Evolutionary conservation across 768 basidiomycete species (phyloP).

Genomic region (Lactifluus subvellereus): DNA sequence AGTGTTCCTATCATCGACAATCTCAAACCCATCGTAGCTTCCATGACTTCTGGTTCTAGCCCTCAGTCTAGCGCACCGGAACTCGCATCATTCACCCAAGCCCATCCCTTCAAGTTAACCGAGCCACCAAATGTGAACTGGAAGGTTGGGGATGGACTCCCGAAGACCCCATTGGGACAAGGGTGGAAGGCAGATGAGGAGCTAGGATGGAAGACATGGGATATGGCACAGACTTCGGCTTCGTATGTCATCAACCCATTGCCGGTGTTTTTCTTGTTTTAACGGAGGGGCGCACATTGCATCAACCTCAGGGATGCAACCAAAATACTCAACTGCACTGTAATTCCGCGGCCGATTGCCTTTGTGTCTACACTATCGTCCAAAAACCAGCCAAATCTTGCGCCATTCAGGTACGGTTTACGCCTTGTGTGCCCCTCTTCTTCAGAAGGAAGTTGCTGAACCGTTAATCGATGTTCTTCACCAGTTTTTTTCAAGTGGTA

Average conservation of each 20-base stretch:
- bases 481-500: slow-evolving; percentile 26
- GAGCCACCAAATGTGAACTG: slow-evolving; percentile 38
- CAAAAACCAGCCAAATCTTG: slow-evolving; percentile 51
- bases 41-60: slow-evolving; percentile 1
- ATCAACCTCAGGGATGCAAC: slow-evolving; percentile 35
- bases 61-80: neutral
- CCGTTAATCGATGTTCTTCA: slow-evolving; percentile 25
- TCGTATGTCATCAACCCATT: slow-evolving; percentile 18
- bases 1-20: neutral
- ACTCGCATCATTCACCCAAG: slow-evolving; percentile 3
- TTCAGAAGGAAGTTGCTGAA: slow-evolving; percentile 31
- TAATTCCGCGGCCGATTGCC: slow-evolving; percentile 63
- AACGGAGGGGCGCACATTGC: slow-evolving; percentile 14
- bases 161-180: slow-evolving; percentile 23
- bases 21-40: neutral
- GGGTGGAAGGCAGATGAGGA: slow-evolving; percentile 33
- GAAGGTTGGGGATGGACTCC: slow-evolving; percentile 39
- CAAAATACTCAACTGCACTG: slow-evolving; percentile 48
- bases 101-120: slow-evolving; percentile 33
- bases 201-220: slow-evolving; percentile 39
- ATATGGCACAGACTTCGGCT: slow-evolving; percentile 27
- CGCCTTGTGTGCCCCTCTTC: neutral
- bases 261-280: slow-evolving; percentile 18
- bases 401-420: slow-evolving; percentile 51
- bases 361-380: slow-evolving; percentile 56